Evolutionary conservation across 2,329 filamentous ascomycete genomes (phyloP).

Genomic region (Didymosphaeria variabile): DNA sequence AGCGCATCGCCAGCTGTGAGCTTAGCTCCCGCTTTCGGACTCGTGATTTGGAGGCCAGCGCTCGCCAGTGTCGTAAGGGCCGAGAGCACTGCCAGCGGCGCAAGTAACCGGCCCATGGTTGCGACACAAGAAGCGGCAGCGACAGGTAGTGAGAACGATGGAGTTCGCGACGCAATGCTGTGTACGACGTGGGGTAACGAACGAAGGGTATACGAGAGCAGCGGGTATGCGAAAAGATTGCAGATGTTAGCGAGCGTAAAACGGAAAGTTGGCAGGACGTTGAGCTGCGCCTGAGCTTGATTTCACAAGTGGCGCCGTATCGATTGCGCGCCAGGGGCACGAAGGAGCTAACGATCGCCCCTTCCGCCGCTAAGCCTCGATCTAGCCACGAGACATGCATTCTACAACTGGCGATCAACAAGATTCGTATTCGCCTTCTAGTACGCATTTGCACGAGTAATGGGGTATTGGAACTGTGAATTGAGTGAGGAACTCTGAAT

Average conservation of each 20-base stretch:
- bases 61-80: slow-evolving; percentile 54
- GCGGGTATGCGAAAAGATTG: slow-evolving; percentile 12
- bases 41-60: slow-evolving; percentile 65
- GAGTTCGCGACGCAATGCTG: slow-evolving; percentile 3
- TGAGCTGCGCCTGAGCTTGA: slow-evolving; percentile 22
- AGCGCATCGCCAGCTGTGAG: slow-evolving; percentile 61
- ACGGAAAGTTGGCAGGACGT: slow-evolving; percentile 1
- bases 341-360: slow-evolving; percentile 13
- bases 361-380: slow-evolving; percentile 14
- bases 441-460: background rate
- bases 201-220: slow-evolving; percentile 5
- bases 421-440: background rate
- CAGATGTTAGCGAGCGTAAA: slow-evolving; percentile 12
- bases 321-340: slow-evolving; percentile 31
- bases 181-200: slow-evolving; percentile 7
- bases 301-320: slow-evolving; percentile 32
- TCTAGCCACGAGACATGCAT: slow-evolving; percentile 12
- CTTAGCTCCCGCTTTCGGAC: slow-evolving; percentile 61
- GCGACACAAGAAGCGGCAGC: slow-evolving; percentile 18
- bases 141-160: slow-evolving; percentile 24
- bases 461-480: background rate
- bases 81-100: slow-evolving; percentile 41
- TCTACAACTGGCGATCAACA: slow-evolving; percentile 10
- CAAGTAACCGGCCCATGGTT: slow-evolving; percentile 40
- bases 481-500: slow-evolving; percentile 3